Evolutionary conservation across 495 filamentous ascomycete genomes (phyloP), one percentile per base, ranked within the genome.

Genomic region (Penicillium cosmopolitanum): DNA sequence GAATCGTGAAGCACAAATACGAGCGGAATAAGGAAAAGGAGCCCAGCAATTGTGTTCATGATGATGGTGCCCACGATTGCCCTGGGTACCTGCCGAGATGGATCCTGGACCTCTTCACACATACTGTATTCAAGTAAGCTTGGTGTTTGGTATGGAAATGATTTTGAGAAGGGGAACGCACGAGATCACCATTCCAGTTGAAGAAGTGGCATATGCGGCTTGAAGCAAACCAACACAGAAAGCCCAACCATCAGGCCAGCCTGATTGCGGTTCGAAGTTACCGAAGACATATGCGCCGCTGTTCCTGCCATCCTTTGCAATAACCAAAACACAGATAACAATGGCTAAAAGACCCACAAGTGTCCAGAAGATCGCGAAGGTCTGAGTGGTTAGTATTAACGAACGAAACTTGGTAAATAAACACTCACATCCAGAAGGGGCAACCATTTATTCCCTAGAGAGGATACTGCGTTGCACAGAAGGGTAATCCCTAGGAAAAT

Each of bases 1-100:
- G 68, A 72, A 83, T 51, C 73, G 43, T n/a, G 88, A 83, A 48
- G 83, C 76, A 85, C 83, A 51, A 88, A 85, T 1, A 88, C 72
- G 3, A 88, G 66, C 8, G 81, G 78, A 15, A 82, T 70, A 25
- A 89, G 73, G 63, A 89, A 90, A 51, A 87, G 64, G 50, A 91
- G 82, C 1, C 87, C 87, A 3, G 87, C 88, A 31, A 81, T 66
- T 36, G 82, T 77, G 19, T 87, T 87, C 25, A 89, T 83, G 12
- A 77, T 77, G 46, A 90, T 85, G 34, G 82, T 85, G 34, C 77
- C 79, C 34, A 90, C 75, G 78, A 90, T 88, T 44, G 87, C 85
- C 53, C 80, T 82, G 6, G 87, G 87, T 1, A 83, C 87, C 66
- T 83, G 80, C 1, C 80, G 65, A 16, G 82, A 67, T 19, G 87